These are phyloP conservation scores for Beta corolliflora DNA, from an alignment of 179 eudicot genomes.

Conservation along the genomic window DNA sequence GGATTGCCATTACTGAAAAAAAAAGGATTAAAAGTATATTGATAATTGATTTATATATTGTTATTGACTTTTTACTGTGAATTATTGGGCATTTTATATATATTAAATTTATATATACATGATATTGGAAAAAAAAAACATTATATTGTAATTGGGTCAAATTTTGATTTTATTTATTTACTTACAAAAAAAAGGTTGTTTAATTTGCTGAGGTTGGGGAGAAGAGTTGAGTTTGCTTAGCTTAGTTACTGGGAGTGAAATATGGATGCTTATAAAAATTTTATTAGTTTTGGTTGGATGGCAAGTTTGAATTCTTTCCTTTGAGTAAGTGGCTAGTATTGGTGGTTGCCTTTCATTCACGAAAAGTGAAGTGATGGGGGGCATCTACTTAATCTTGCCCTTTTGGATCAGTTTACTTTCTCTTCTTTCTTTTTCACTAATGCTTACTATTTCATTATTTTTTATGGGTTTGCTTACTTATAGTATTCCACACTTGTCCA, in stretches of 20 bases:
- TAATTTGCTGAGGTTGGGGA: no score
- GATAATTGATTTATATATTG: background rate
- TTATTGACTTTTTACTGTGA: constrained; percentile 27
- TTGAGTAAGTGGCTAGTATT: constrained; percentile 48
- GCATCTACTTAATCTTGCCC: constrained; percentile 30
- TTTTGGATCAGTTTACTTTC: constrained; percentile 22
- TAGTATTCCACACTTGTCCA: constrained; percentile 12
- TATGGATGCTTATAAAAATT: background rate
- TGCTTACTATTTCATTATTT: constrained; percentile 12
- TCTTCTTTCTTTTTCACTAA: constrained; percentile 9
- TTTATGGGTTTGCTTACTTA: constrained; percentile 10
- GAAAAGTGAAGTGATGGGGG: constrained; percentile 38
- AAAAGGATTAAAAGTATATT: background rate
- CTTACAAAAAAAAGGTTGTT: background rate
- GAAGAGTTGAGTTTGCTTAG: constrained; percentile 5
- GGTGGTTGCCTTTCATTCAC: constrained; percentile 46
- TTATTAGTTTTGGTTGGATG: constrained; percentile 17
- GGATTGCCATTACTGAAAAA: constrained; percentile 40
- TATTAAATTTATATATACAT: constrained; percentile 12
- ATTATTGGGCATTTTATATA: constrained; percentile 16
- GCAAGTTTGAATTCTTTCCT: constrained; percentile 31
- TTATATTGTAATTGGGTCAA: constrained; percentile 4
- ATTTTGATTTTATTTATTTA: background rate
- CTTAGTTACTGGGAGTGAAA: constrained; percentile 20
- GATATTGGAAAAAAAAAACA: background rate